These are phyloP conservation scores for Papiliotrema terrestris DNA, from an alignment of 1,284 basidiomycete genomes.

Conservation along the genomic window DNA sequence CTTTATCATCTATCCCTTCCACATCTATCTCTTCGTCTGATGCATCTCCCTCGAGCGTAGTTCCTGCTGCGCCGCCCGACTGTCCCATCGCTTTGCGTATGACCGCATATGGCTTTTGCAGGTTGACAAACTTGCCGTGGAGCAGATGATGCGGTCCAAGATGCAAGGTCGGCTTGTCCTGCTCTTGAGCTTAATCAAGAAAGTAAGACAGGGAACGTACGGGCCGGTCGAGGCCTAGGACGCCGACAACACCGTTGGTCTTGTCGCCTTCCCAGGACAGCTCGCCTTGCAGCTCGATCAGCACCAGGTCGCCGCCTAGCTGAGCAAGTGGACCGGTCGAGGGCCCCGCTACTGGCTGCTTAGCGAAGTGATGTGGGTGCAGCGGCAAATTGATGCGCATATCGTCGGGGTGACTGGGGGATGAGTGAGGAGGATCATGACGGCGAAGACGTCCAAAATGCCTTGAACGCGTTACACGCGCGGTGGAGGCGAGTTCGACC, in stretches of 20 bases:
- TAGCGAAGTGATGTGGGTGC: conserved; percentile 33
- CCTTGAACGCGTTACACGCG: too few relatives aligned
- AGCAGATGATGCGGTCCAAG: conserved; percentile 79
- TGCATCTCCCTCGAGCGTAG: conserved; percentile 10
- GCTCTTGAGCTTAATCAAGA: not conserved
- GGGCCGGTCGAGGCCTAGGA: conserved; percentile 45
- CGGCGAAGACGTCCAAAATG: too few relatives aligned
- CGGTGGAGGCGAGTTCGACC: too few relatives aligned
- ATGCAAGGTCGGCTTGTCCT: conserved; percentile 73
- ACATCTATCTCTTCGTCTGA: conserved; percentile 13
- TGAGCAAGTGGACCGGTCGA: conserved; percentile 33
- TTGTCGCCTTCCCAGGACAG: conserved; percentile 54
- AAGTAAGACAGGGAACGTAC: conserved; percentile 22
- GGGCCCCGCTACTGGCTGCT: conserved; percentile 11
- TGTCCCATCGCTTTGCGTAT: conserved; percentile 27
- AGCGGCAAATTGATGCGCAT: conserved; percentile 49
- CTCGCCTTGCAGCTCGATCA: conserved; percentile 50
- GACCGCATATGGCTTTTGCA: conserved; percentile 74
- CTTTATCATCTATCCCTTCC: conserved; percentile 8
- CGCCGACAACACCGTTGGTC: conserved; percentile 39
- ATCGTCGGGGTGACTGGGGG: not conserved
- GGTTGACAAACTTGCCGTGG: conserved; percentile 74
- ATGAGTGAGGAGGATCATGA: too few relatives aligned
- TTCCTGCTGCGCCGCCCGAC: not conserved
- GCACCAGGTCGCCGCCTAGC: conserved; percentile 42